A percentile compares a stretch with the other conserved stretches of the same genome.
Evolutionary conservation across 75 land plant genomes (phyloP).

Genomic region (Sequoia sempervirens): DNA sequence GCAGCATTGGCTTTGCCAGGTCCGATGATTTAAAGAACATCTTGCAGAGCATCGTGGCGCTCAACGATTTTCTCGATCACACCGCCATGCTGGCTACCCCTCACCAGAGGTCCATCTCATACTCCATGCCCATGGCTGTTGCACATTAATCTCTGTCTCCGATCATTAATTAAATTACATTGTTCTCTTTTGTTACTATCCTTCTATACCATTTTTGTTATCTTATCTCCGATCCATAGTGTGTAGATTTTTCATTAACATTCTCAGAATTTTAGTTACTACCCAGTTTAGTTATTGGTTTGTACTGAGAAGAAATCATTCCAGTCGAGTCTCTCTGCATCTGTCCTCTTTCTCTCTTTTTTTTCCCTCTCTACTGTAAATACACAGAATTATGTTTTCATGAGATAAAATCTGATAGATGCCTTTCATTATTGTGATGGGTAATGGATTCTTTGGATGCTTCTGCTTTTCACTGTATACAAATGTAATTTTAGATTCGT

Average conservation of each 20-base stretch:
- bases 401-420: neutral
- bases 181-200: neutral
- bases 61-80: slow-evolving; percentile 72
- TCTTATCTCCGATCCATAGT: neutral
- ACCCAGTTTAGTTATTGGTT: neutral
- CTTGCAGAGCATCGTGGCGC: slow-evolving; percentile 46
- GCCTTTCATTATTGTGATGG: neutral
- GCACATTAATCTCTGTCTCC: slow-evolving; percentile 13
- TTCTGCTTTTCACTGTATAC: neutral
- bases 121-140: slow-evolving; percentile 35
- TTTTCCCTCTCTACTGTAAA: neutral
- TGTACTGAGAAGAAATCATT: neutral
- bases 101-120: slow-evolving; percentile 44
- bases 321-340: too few relatives aligned
- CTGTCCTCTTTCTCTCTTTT: neutral
- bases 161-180: neutral
- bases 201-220: neutral
- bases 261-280: too few relatives aligned
- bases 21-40: slow-evolving; percentile 49
- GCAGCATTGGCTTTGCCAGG: slow-evolving; percentile 34
- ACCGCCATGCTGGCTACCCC: slow-evolving; percentile 76
- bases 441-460: neutral
- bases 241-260: slow-evolving; percentile 1
- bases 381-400: neutral
- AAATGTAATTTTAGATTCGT: too few relatives aligned